Conservation (phyloP, 768 basidiomycete species). For the Podaxis sp. region DNA sequence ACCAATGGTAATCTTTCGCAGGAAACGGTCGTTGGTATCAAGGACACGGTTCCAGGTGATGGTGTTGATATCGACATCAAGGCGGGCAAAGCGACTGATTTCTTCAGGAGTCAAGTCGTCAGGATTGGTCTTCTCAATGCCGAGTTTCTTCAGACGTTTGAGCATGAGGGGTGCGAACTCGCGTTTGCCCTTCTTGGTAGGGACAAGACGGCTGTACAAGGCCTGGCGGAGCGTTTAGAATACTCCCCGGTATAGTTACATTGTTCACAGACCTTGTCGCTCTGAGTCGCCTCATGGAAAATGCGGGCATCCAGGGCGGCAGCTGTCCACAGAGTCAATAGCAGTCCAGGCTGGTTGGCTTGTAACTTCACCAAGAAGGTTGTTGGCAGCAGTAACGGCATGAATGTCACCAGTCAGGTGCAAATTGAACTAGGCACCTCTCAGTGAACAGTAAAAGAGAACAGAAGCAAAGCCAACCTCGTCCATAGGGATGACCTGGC, state of each 20-base stretch:
- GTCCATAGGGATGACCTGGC: constrained; percentile 99
- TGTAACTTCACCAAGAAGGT: constrained; percentile 71
- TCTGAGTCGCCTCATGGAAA: constrained; percentile 95
- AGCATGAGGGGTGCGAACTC: constrained; percentile 96
- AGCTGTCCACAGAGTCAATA: constrained; percentile 44
- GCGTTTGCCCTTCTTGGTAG: constrained; percentile 90
- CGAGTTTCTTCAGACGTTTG: constrained; percentile 91
- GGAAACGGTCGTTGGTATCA: constrained; percentile 95
- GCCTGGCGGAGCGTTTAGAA: constrained; percentile 40
- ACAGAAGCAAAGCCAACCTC: constrained; percentile 51
- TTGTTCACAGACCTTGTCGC: constrained; percentile 67
- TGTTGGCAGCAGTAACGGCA: constrained; percentile 96
- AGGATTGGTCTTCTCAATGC: constrained; percentile 92
- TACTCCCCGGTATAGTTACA: not conserved
- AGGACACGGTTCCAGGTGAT: constrained; percentile 98
- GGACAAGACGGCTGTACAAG: constrained; percentile 89
- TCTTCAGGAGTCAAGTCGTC: constrained; percentile 92
- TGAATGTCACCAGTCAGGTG: constrained; percentile 98
- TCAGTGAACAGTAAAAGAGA: not conserved
- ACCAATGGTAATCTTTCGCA: constrained; percentile 93
- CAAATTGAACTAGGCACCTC: constrained; percentile 75
- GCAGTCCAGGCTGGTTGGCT: not conserved
- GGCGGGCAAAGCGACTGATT: constrained; percentile 82
- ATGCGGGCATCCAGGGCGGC: constrained; percentile 96
- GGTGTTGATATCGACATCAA: constrained; percentile 87